Conservation (phyloP, 805 yeast species). For the Yamadazyma sp. region DNA sequence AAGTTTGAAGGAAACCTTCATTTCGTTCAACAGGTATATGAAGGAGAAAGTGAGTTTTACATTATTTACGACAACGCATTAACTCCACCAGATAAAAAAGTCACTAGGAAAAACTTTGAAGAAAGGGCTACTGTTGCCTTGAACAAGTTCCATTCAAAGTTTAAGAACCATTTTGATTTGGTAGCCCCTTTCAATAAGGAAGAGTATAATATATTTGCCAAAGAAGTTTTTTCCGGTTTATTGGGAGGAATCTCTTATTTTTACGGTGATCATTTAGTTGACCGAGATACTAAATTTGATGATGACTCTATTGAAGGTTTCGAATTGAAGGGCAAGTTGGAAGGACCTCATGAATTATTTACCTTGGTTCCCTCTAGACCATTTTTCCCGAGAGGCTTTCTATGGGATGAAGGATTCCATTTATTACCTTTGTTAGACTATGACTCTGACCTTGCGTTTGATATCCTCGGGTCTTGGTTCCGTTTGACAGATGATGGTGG, state of each 20-base stretch:
- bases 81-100: constrained; percentile 37
- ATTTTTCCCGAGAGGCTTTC: constrained; percentile 94
- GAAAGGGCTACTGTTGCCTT: constrained; percentile 31
- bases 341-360: constrained; percentile 77
- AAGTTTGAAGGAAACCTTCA: constrained; percentile 75
- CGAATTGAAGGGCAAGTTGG: constrained; percentile 53
- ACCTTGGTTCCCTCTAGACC: constrained; percentile 90
- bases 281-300: constrained; percentile 64
- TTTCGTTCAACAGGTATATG: constrained; percentile 70
- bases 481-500: constrained; percentile 82
- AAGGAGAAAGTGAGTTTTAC: constrained; percentile 75
- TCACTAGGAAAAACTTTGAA: constrained; percentile 38
- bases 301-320: constrained; percentile 58
- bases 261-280: constrained; percentile 81
- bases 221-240: constrained; percentile 77
- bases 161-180: constrained; percentile 49
- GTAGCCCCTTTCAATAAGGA: constrained; percentile 52
- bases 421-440: constrained; percentile 76
- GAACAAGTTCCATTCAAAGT: constrained; percentile 50
- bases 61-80: constrained; percentile 54
- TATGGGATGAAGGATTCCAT: constrained; percentile 99
- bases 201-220: constrained; percentile 57
- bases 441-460: constrained; percentile 79
- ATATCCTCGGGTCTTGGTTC: constrained; percentile 87
- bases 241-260: constrained; percentile 90